Base-by-base conservation (phyloP, 1,284 basidiomycete species). In the Cryptococcus maquisensis region DNA sequence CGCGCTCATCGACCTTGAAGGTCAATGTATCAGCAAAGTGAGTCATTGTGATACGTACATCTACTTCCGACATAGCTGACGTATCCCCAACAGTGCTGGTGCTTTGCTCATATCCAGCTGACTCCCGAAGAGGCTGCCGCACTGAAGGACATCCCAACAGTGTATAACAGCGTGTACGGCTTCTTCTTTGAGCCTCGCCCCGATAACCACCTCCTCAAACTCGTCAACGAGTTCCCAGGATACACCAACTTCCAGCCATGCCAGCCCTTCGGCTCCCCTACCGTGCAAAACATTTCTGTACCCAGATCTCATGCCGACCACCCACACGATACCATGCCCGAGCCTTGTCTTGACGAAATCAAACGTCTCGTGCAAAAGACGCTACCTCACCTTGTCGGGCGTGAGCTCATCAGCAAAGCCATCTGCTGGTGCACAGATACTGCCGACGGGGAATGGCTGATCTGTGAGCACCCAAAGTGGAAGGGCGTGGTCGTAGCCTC, bases 391-490 rank as follows among this genome's bases (percentile, higher is more conserved):
- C 65, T 73, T 20, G 55, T 45, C 3, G 57, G 64, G 4, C 58
- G 58, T 40, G 57, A 61, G 26, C 53, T 74, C 40, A 60, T 71
- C 46, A 65, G 70, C 51, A 49, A 59, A 21, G 55, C 67, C 13
- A 62, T 75, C 57, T 76, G 74, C 52, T 76, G 74, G 74, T 74
- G 72, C 51, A 72, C 64, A 37, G 72, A 74, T 47, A 69, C 71
- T 2, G 62, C 61, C 21, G 72, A 74, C 49, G 68, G 63, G 0
- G 54, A 64, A 13, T 61, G 61, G 62, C 51, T 74, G 37, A 56
- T 72, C 15, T 66, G 64, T 41, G 64, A 70, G 44, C 61, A 74
- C 47, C 71, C 72, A 1, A 49, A 54, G 20, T 68, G 64, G 62
- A 60, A 61, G 21, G 60, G 61, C 21, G 55, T 74, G 5, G 62